Conservation (phyloP, 305 asterid species). For the Lippia alba region DNA sequence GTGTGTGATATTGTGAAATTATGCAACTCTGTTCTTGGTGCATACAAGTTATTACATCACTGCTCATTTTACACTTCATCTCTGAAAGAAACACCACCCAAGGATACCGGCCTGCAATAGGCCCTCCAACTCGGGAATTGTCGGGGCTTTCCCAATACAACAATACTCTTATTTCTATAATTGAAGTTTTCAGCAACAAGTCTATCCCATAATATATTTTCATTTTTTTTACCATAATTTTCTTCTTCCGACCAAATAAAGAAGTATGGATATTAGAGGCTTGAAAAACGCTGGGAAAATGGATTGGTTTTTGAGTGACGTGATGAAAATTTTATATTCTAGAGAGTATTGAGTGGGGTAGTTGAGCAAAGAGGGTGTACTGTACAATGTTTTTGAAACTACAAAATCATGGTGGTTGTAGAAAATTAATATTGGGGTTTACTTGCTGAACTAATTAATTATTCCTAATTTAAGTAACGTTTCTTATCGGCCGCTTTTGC, state of each 20-base stretch:
- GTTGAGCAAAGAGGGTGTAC: not conserved
- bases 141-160: no score
- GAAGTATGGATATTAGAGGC: not conserved
- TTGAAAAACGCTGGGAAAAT: not conserved
- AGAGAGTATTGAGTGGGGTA: not conserved
- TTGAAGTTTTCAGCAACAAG: no score
- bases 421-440: not conserved
- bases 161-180: no score
- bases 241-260: no score
- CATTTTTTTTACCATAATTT: not conserved
- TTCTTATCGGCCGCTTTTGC: not conserved
- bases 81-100: no score
- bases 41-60: no score
- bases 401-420: not conserved
- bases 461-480: not conserved
- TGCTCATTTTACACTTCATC: no score
- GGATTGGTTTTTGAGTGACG: not conserved
- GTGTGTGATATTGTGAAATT: not conserved
- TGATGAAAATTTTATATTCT: slow-evolving; percentile 6
- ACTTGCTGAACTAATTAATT: not conserved
- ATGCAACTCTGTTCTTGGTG: not conserved
- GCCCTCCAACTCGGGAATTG: no score
- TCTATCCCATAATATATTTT: no score
- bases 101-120: no score
- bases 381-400: not conserved